phyloP scores from a whole-genome alignment of 2,329 filamentous ascomycete species.

The Alternaria postmessia region DNA sequence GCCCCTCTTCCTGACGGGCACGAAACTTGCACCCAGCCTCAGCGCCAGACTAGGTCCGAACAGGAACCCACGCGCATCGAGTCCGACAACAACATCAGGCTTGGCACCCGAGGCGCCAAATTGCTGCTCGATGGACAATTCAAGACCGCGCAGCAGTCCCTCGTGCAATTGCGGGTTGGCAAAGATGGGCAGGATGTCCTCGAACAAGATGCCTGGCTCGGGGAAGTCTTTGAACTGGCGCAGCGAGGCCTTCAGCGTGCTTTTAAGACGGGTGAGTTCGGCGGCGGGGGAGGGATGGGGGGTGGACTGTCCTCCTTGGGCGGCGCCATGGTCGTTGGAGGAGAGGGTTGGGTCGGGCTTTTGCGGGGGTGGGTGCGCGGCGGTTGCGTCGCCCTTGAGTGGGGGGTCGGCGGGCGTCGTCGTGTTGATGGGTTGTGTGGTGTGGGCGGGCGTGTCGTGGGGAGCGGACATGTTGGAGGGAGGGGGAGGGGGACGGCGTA shows the following conservation, averaged over 20 bases:
- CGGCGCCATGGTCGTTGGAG: slow-evolving; percentile 48
- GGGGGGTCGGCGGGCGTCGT: slow-evolving; percentile 28
- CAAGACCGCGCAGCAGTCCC: slow-evolving; percentile 81
- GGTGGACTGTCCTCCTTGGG: slow-evolving; percentile 60
- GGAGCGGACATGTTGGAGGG: slow-evolving; percentile 44
- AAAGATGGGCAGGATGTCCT: slow-evolving; percentile 98
- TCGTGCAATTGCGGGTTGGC: slow-evolving; percentile 76
- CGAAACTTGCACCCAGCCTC: slow-evolving; percentile 83
- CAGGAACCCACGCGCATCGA: slow-evolving; percentile 94
- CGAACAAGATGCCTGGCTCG: slow-evolving; percentile 89
- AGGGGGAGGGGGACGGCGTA: slow-evolving; percentile 21
- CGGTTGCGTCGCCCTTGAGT: slow-evolving; percentile 36
- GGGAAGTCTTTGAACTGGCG: slow-evolving; percentile 93
- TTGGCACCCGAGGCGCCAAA: slow-evolving; percentile 59
- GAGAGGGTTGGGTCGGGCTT: slow-evolving; percentile 47
- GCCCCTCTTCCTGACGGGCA: slow-evolving; percentile 92
- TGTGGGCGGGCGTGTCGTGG: slow-evolving; percentile 31
- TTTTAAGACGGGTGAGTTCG: slow-evolving; percentile 66
- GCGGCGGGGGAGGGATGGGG: slow-evolving; percentile 58
- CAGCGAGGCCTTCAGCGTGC: slow-evolving; percentile 74
- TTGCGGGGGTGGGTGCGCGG: slow-evolving; percentile 42
- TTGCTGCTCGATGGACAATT: slow-evolving; percentile 76
- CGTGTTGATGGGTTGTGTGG: slow-evolving; percentile 28
- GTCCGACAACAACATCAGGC: slow-evolving; percentile 89
- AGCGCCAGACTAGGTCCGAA: slow-evolving; percentile 91